These are phyloP conservation scores for Wickerhamomyces sp. DNA, from an alignment of 1,139 yeast genomes.

Conservation along the genomic window DNA sequence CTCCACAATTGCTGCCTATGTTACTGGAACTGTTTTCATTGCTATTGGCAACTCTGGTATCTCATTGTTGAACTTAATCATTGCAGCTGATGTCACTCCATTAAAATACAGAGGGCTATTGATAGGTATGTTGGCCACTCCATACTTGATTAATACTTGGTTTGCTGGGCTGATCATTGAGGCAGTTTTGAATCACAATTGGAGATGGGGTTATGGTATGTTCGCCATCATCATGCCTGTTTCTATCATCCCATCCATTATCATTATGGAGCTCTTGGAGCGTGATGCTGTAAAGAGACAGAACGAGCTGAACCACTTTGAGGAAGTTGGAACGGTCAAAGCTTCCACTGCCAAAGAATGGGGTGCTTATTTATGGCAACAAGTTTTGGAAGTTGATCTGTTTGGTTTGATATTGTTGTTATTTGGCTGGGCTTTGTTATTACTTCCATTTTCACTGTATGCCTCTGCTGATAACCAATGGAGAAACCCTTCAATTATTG, in stretches of 20 bases:
- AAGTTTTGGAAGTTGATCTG: slow-evolving; percentile 31
- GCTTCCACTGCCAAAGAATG: not conserved
- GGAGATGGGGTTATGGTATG: slow-evolving; percentile 43
- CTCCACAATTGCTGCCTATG: slow-evolving; percentile 28
- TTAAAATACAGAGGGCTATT: slow-evolving; percentile 33
- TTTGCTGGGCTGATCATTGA: slow-evolving; percentile 31
- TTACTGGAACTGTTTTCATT: slow-evolving; percentile 30
- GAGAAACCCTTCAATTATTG: slow-evolving; percentile 35
- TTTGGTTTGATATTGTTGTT: slow-evolving; percentile 34
- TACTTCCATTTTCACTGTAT: slow-evolving; percentile 34
- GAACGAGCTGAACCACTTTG: slow-evolving; percentile 4
- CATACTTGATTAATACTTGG: slow-evolving; percentile 33
- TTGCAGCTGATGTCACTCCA: slow-evolving; percentile 33
- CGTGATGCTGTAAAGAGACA: slow-evolving; percentile 22
- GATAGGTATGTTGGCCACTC: slow-evolving; percentile 26
- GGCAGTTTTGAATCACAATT: slow-evolving; percentile 27
- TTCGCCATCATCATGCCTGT: slow-evolving; percentile 34
- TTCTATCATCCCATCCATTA: slow-evolving; percentile 28
- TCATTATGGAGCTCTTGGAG: slow-evolving; percentile 28
- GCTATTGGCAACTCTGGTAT: slow-evolving; percentile 30
- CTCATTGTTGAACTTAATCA: slow-evolving; percentile 23
- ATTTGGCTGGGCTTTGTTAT: slow-evolving; percentile 32
- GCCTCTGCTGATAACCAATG: slow-evolving; percentile 28
- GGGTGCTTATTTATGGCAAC: slow-evolving; percentile 7
- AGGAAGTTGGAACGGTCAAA: slow-evolving; percentile 4